phyloP scores from a whole-genome alignment of 306 rosid genomes.

The Dryas octopetala region DNA sequence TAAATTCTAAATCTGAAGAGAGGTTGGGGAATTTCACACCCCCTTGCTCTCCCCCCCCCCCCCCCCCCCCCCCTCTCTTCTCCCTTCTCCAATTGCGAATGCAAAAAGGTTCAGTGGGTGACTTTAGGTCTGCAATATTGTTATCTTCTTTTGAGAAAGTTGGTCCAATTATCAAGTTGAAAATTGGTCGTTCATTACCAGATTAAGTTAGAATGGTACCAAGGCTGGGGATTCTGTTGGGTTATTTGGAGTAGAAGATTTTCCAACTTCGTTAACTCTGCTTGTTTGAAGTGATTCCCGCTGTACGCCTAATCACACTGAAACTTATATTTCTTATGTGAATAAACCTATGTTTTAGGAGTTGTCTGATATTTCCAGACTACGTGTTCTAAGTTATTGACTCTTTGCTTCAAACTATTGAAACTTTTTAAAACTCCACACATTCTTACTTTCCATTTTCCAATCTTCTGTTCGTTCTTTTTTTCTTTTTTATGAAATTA shows the following conservation, averaged over 20 bases:
- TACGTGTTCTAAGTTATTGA: background rate
- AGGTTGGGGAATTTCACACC: too few relatives aligned
- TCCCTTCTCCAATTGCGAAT: too few relatives aligned
- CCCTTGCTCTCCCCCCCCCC: too few relatives aligned
- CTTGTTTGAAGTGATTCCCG: background rate
- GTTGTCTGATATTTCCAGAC: background rate
- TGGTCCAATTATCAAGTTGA: background rate
- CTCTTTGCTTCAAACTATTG: background rate
- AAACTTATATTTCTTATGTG: background rate
- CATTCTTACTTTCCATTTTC: constrained; percentile 1
- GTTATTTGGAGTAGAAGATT: background rate
- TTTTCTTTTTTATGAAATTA: background rate
- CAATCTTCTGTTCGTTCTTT: constrained; percentile 5
- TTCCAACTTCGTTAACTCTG: background rate
- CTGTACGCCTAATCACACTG: background rate
- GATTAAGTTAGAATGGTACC: background rate
- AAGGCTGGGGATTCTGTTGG: background rate
- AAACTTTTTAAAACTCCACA: background rate
- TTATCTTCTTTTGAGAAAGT: background rate
- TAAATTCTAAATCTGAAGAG: background rate
- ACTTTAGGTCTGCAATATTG: background rate
- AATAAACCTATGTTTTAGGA: background rate
- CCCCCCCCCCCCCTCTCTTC: too few relatives aligned
- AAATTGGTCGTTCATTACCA: background rate
- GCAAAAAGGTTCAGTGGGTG: background rate